Base-by-base conservation (phyloP, 2,329 filamentous ascomycete species). In the Phialophora macrospora region DNA sequence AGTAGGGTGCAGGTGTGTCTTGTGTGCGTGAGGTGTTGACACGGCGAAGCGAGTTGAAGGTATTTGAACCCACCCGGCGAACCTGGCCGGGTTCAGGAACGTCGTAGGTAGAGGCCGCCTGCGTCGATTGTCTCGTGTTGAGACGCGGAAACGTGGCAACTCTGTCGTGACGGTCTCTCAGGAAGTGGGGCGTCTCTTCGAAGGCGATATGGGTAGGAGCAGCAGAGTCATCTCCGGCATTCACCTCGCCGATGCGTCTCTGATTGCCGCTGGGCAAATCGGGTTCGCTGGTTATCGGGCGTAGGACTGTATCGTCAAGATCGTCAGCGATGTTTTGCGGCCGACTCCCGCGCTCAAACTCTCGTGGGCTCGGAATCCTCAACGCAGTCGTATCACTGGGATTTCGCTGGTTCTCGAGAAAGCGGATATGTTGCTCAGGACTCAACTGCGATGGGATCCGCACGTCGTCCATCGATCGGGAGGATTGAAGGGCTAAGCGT, bases 281-380 rank as follows among this genome's bases (percentile, higher is more conserved):
- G 6, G 63, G 59, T 4, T 63, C 60, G 17, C 64, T 69, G 14
- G 68, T 69, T 17, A 64, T 52, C 24, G 71, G 73, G 46, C 70
- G 70, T 34, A 74, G 74, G 17, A 74, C 63, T 20, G 73, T 72
- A 32, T 78, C 74, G 22, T 75, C 75, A 34, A 81, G 79, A 5
- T 80, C 77, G 41, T 82, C 80, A 8, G 83, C 81, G 14, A 91
- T 75, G 22, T 83, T 79, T 71, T 88, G 79, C 3, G 93, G 93
- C 9, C 88, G 82, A 67, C 92, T 84, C 28, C 94, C 95, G 58
- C 87, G 87, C 72, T 99, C 95, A 56, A 90, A 93, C 74, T 98
- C 95, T 72, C 93, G 84, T 0, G 95, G 95, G 22, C 93, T 93
- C 0, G 95, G 95, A 72, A 99, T 98, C 48, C 92, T 89, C 51